phyloP scores from a whole-genome alignment of 2,329 filamentous ascomycete species.

The Ophiobolus disseminans region DNA sequence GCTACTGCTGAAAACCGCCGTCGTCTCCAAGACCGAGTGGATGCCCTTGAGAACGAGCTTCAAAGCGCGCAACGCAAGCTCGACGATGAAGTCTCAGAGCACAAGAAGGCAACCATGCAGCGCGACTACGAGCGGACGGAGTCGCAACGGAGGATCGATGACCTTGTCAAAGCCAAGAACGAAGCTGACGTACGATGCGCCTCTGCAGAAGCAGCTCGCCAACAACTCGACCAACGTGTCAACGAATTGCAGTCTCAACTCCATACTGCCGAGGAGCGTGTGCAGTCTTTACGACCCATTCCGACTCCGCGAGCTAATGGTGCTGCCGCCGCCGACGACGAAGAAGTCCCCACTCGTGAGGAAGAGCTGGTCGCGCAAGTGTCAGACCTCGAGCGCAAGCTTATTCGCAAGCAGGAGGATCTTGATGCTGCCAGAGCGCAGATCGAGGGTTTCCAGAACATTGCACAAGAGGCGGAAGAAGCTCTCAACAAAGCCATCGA shows the following conservation, averaged over 20 bases:
- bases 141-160: slow-evolving; percentile 88
- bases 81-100: slow-evolving; percentile 81
- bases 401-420: slow-evolving; percentile 81
- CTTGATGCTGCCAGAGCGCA: slow-evolving; percentile 82
- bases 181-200: slow-evolving; percentile 86
- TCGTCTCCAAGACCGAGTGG: slow-evolving; percentile 77
- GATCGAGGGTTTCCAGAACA: slow-evolving; percentile 84
- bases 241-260: slow-evolving; percentile 89
- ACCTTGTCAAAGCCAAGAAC: slow-evolving; percentile 80
- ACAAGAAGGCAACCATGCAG: slow-evolving; percentile 79
- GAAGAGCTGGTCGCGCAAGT: slow-evolving; percentile 86
- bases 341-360: slow-evolving; percentile 67
- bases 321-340: slow-evolving; percentile 55
- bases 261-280: slow-evolving; percentile 85
- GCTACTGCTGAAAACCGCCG: slow-evolving; percentile 82
- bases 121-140: slow-evolving; percentile 92
- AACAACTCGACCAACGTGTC: slow-evolving; percentile 87
- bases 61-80: slow-evolving; percentile 81
- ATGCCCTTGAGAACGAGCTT: slow-evolving; percentile 80
- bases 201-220: slow-evolving; percentile 82
- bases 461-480: slow-evolving; percentile 87
- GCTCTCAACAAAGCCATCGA: slow-evolving; percentile 79
- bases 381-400: slow-evolving; percentile 83
- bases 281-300: slow-evolving; percentile 80
- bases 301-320: slow-evolving; percentile 68